These are phyloP conservation scores for Lactarius hatsudake DNA, from an alignment of 768 basidiomycete genomes.

Conservation along the genomic window DNA sequence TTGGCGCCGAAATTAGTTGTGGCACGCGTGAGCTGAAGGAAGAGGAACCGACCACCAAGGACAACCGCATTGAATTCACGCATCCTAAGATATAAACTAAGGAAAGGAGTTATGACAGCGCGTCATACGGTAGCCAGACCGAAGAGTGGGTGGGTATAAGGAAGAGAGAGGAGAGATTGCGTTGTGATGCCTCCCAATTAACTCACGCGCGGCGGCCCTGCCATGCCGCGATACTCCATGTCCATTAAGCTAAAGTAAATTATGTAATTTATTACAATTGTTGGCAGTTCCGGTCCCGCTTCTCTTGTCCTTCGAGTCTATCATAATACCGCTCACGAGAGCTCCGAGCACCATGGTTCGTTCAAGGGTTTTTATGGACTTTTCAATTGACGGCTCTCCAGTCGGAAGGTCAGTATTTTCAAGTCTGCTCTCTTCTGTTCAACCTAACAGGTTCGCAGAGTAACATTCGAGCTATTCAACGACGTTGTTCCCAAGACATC, in stretches of 20 bases:
- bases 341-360: constrained; percentile 41
- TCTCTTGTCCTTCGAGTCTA: background rate
- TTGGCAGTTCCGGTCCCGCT: background rate
- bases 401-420: constrained; percentile 48
- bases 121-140: constrained; percentile 27
- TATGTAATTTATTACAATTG: background rate
- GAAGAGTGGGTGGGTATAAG: constrained; percentile 7
- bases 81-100: constrained; percentile 40
- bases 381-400: constrained; percentile 48
- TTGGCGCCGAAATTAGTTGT: constrained; percentile 6
- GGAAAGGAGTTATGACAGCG: constrained; percentile 19
- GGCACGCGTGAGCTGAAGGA: constrained; percentile 1
- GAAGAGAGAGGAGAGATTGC: constrained; percentile 1
- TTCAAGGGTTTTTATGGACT: constrained; percentile 69
- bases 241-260: background rate
- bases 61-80: constrained; percentile 75
- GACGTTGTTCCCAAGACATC: constrained; percentile 71
- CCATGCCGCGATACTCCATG: background rate
- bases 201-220: background rate
- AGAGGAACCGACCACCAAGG: constrained; percentile 59
- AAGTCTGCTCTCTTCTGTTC: constrained; percentile 21
- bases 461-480: constrained; percentile 73
- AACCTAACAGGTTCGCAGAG: constrained; percentile 39
- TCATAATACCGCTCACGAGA: background rate
- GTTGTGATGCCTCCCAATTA: constrained; percentile 15